A percentile compares a stretch with the other conserved stretches of the same genome.
These are phyloP conservation scores for Mesembryanthemum crystallinum DNA, from an alignment of 148 eudicot species.

Conservation along the genomic window DNA sequence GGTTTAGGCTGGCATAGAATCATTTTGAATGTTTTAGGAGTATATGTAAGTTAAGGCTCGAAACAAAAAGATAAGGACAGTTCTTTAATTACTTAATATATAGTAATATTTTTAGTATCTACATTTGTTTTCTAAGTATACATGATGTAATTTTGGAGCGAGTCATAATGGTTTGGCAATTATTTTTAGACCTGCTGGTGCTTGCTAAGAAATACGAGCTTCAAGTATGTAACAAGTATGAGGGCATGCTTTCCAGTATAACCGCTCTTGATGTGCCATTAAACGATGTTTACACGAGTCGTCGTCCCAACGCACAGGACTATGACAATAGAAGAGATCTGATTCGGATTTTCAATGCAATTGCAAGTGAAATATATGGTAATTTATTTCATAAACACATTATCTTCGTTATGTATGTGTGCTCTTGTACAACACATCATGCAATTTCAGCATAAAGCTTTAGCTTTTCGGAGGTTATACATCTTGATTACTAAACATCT, in stretches of 20 bases:
- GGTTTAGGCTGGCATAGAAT: too few species aligned
- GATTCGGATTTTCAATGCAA: constrained; percentile 64
- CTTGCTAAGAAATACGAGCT: constrained; percentile 45
- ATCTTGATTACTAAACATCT: too few species aligned
- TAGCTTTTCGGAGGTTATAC: too few species aligned
- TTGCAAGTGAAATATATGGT: constrained; percentile 81
- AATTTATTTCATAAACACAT: constrained; percentile 17
- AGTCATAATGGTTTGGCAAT: constrained; percentile 7
- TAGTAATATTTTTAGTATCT: not conserved
- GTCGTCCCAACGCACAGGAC: constrained; percentile 56
- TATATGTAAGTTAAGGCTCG: not conserved
- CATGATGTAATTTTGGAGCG: too few species aligned
- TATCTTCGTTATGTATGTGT: not conserved
- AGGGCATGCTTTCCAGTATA: constrained; percentile 27
- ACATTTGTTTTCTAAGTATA: too few species aligned
- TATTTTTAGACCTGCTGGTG: constrained; percentile 40
- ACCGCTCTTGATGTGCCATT: constrained; percentile 44
- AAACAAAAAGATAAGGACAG: not conserved
- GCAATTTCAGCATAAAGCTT: not conserved
- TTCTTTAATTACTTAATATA: not conserved
- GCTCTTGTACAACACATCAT: not conserved
- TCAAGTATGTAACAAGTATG: constrained; percentile 37
- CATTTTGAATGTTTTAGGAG: too few species aligned
- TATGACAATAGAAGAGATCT: constrained; percentile 60
- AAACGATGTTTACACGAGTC: constrained; percentile 41